Evolutionary conservation across 805 yeast species (phyloP).

Genomic region (Metschnikowia proteae): DNA sequence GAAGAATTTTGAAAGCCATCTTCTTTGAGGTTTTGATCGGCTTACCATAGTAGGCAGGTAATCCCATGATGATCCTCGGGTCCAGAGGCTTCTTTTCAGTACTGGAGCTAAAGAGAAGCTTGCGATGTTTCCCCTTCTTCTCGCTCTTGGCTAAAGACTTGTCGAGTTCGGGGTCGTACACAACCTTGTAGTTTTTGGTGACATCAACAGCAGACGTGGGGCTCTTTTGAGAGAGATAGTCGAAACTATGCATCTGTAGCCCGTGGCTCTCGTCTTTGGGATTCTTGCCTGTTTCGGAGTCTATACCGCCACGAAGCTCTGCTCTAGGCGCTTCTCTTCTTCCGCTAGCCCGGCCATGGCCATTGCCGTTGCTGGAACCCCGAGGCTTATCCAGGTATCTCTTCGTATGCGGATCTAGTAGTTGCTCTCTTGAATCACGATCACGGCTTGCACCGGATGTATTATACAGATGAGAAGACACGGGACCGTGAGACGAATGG

Average conservation of each 20-base stretch:
- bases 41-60: conserved; percentile 30
- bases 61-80: conserved; percentile 35
- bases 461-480: background rate
- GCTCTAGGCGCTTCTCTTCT: background rate
- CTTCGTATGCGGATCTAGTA: background rate
- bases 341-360: background rate
- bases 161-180: conserved; percentile 49
- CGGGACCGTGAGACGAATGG: background rate
- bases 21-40: conserved; percentile 39
- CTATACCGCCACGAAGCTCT: conserved; percentile 26
- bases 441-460: background rate
- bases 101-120: conserved; percentile 36
- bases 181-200: conserved; percentile 38
- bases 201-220: conserved; percentile 9
- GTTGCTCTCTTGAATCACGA: background rate
- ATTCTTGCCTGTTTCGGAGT: conserved; percentile 32
- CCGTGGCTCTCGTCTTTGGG: conserved; percentile 27
- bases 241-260: conserved; percentile 27
- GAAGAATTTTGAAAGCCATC: conserved; percentile 41
- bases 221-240: conserved; percentile 12
- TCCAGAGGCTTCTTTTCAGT: conserved; percentile 26
- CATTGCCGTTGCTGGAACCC: background rate
- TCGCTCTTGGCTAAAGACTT: conserved; percentile 30
- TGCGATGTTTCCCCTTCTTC: conserved; percentile 31
- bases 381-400: background rate